These are phyloP conservation scores for Lentinula edodes DNA, from an alignment of 768 basidiomycete species.

Conservation along the genomic window DNA sequence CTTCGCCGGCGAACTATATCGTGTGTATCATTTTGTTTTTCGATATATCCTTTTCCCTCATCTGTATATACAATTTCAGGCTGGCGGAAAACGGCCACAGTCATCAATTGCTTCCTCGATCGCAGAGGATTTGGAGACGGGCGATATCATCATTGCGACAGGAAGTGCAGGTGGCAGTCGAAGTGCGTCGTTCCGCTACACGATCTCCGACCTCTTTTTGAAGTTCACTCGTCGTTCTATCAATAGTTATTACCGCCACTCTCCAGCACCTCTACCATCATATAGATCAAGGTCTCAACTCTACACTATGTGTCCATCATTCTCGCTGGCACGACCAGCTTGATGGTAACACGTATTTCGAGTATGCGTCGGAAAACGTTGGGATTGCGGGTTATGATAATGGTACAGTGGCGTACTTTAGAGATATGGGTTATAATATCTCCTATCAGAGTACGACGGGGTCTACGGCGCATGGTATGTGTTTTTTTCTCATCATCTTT, in stretches of 20 bases:
- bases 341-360: slow-evolving; percentile 15
- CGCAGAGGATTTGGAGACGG: slow-evolving; percentile 27
- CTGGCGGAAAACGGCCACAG: slow-evolving; percentile 27
- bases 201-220: neutral
- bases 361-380: slow-evolving; percentile 8
- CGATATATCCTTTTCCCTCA: neutral
- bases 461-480: slow-evolving; percentile 9
- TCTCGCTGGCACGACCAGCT: slow-evolving; percentile 24
- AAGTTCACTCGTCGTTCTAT: neutral
- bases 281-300: slow-evolving; percentile 24
- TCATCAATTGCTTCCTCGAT: slow-evolving; percentile 26
- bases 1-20: slow-evolving; percentile 31
- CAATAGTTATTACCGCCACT: slow-evolving; percentile 27
- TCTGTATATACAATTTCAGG: neutral
- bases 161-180: slow-evolving; percentile 29
- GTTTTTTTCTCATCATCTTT: neutral
- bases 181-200: slow-evolving; percentile 5
- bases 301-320: slow-evolving; percentile 12
- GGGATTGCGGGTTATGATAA: slow-evolving; percentile 14
- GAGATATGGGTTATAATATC: slow-evolving; percentile 11
- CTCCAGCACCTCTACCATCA: slow-evolving; percentile 28
- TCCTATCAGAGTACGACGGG: slow-evolving; percentile 9
- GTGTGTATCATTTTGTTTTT: slow-evolving; percentile 1
- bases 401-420: slow-evolving; percentile 13
- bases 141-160: slow-evolving; percentile 29